Base-by-base conservation (phyloP, 2,329 filamentous ascomycete species). In the Bisporella sp. region DNA sequence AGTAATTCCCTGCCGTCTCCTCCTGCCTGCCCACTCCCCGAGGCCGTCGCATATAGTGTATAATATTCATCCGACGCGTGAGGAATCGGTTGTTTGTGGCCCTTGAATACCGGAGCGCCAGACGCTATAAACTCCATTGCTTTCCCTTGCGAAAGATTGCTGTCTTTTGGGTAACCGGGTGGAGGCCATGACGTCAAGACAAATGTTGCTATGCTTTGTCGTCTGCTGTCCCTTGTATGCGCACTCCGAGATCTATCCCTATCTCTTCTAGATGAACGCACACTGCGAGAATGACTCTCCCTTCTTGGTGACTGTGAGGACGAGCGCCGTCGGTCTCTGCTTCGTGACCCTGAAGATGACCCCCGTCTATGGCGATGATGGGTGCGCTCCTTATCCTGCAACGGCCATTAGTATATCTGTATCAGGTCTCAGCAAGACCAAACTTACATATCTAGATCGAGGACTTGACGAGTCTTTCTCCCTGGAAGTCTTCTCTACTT, bases 81-180 rank as follows among this genome's bases (percentile, higher is more conserved):
- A 6, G 79, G 74, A 40, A 84, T 73, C 4, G 71, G 61, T 39
- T 71, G 69, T 59, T 73, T 75, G 61, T 77, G 72, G 21, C 81
- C 81, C 50, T 71, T 76, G 63, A 79, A 76, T 2, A 71, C 69
- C 4, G 81, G 77, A 2, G 76, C 79, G 5, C 81, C 81, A 6
- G 73, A 70, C n/a, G 73, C 72, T 54, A 84, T 78, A 51, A 82
- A 69, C 45, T 79, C 73, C 67, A 76, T 73, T 7, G 81, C 81
- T 45, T 75, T 73, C 41, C 71, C 72, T 12, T 77, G 73, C 1
- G 73, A 67, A 6, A 84, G 69, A 53, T 78, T 73, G 37, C 77
- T 75, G 29, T 72, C 64, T 41, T 62, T 68, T 8, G 71, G 68
- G 45, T 81, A 65, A 46, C 74, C 76, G 8, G 69, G 66, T 0